These are phyloP conservation scores for Arthroderma sp. DNA, from an alignment of 2,329 filamentous ascomycete species.

Conservation along the genomic window DNA sequence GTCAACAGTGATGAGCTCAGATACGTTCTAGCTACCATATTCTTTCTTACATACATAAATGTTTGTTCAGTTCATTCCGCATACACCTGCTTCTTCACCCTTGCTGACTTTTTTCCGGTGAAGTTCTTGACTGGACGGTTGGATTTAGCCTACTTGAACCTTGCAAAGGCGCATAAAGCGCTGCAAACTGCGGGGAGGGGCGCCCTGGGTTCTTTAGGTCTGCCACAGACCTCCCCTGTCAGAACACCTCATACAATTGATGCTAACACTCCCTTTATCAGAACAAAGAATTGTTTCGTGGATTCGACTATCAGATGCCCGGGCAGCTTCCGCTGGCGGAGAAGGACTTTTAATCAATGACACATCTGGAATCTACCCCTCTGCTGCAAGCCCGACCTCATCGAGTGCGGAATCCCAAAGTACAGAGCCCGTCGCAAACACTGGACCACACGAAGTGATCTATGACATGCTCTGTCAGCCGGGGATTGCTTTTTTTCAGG, in stretches of 20 bases:
- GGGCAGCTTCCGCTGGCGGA: conserved; percentile 41
- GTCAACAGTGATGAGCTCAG: conserved; percentile 16
- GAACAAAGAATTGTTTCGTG: conserved; percentile 40
- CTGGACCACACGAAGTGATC: conserved; percentile 27
- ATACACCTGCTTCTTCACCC: background rate
- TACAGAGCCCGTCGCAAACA: background rate
- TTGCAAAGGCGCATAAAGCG: conserved; percentile 32
- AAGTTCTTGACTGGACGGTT: conserved; percentile 29
- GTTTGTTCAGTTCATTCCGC: conserved; percentile 9
- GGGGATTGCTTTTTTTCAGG: conserved; percentile 43
- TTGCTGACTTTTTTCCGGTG: background rate
- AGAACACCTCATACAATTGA: conserved; percentile 6
- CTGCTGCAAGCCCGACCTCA: background rate
- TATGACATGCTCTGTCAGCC: conserved; percentile 44
- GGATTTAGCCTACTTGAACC: conserved; percentile 27
- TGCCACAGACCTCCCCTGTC: background rate
- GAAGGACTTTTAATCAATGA: conserved; percentile 40
- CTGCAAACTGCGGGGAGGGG: conserved; percentile 29
- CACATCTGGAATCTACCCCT: background rate
- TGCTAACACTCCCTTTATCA: background rate
- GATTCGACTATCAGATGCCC: conserved; percentile 41
- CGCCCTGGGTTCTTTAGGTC: background rate
- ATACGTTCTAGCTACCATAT: conserved; percentile 37
- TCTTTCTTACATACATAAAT: conserved; percentile 43
- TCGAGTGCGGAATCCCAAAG: conserved; percentile 26